These are phyloP conservation scores for Monilinia polystroma DNA, from an alignment of 2,329 filamentous ascomycete species.

Conservation along the genomic window DNA sequence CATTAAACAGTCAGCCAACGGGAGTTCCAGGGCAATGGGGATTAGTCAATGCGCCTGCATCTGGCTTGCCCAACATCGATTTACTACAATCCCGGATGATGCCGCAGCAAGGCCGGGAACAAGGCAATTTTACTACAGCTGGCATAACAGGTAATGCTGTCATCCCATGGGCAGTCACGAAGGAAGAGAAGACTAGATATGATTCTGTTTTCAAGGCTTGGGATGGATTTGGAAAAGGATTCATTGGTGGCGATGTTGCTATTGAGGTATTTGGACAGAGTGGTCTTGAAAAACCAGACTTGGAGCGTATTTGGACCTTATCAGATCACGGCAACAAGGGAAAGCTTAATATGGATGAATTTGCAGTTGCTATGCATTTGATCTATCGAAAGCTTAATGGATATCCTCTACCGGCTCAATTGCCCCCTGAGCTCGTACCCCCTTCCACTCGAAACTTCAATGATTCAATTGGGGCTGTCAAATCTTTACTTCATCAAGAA, in stretches of 20 bases:
- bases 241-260: conserved; percentile 85
- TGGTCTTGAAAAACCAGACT: conserved; percentile 83
- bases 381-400: conserved; percentile 97
- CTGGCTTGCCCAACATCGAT: conserved; percentile 90
- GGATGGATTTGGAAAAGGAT: conserved; percentile 93
- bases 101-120: conserved; percentile 90
- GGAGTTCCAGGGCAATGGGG: conserved; percentile 95
- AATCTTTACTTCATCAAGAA: conserved; percentile 83
- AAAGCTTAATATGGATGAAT: conserved; percentile 91
- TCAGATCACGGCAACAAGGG: conserved; percentile 93
- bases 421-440: conserved; percentile 89
- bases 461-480: conserved; percentile 89
- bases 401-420: conserved; percentile 81
- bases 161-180: conserved; percentile 97
- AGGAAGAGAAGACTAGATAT: conserved; percentile 96
- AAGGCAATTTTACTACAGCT: conserved; percentile 76
- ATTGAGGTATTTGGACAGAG: conserved; percentile 98
- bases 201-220: conserved; percentile 93
- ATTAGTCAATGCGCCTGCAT: conserved; percentile 90
- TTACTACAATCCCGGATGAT: conserved; percentile 92
- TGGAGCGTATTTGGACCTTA: conserved; percentile 93
- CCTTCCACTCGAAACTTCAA: conserved; percentile 92
- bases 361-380: conserved; percentile 97
- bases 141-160: conserved; percentile 91
- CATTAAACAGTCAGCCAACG: conserved; percentile 89